Percentiles rank a stretch among this genome's conserved stretches.
Conservation (phyloP, 345 rosid genomes). For the Melaleuca quinquenervia region DNA sequence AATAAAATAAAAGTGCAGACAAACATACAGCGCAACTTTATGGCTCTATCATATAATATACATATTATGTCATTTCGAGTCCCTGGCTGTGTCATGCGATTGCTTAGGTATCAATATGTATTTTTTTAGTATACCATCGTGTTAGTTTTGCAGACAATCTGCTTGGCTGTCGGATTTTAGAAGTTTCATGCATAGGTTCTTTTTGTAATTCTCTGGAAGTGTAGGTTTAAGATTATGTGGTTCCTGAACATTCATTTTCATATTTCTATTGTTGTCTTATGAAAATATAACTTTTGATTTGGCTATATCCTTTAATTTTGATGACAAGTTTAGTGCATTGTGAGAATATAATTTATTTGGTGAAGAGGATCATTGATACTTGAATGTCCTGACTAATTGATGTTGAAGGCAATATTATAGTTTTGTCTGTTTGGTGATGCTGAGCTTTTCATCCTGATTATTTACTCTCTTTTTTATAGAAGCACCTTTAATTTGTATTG, state of each 20-base stretch:
- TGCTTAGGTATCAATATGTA: neutral
- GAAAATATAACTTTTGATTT: neutral
- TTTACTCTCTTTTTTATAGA: neutral
- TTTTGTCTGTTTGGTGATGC: neutral
- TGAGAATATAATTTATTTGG: neutral
- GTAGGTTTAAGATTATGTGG: neutral
- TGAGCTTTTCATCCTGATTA: neutral
- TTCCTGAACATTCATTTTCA: neutral
- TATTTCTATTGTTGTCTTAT: neutral
- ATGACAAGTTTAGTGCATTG: neutral
- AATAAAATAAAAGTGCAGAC: neutral
- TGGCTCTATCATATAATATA: neutral
- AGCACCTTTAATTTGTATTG: neutral
- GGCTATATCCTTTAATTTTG: neutral
- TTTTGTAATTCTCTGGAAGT: neutral
- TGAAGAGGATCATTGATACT: neutral
- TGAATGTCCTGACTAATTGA: neutral
- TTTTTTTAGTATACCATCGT: neutral
- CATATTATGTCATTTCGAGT: neutral
- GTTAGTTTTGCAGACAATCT: neutral
- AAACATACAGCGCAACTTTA: neutral
- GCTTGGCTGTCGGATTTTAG: neutral
- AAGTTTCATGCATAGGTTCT: neutral
- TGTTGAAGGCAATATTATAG: neutral
- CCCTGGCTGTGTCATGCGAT: neutral